These are phyloP conservation scores for Backusella circina DNA, from an alignment of 192 early-diverging fungal species.

Conservation along the genomic window DNA sequence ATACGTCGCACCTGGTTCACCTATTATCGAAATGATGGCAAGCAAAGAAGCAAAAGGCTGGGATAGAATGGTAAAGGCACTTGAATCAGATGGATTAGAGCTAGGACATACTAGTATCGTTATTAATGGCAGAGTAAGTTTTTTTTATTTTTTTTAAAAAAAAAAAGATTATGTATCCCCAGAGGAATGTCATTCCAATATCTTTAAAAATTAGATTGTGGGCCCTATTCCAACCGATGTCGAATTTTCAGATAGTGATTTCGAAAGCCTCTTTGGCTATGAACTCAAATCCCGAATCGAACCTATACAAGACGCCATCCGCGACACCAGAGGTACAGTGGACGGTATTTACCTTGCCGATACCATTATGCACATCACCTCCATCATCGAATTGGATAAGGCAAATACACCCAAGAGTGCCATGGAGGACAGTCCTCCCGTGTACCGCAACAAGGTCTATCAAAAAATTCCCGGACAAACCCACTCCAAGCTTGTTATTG, in stretches of 20 bases:
- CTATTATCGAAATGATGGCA: conserved; percentile 23
- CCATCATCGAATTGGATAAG: neutral
- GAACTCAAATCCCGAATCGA: conserved; percentile 54
- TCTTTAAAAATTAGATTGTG: conserved; percentile 32
- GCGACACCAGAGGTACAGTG: neutral
- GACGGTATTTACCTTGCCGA: neutral
- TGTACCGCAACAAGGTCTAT: conserved; percentile 14
- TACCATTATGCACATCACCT: neutral
- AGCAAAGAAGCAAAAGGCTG: conserved; percentile 12
- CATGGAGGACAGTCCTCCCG: neutral
- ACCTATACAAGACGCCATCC: conserved; percentile 23
- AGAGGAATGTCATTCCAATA: neutral
- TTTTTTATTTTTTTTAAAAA: no score
- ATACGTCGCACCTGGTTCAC: conserved; percentile 18
- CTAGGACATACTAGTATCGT: conserved; percentile 34
- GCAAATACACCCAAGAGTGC: neutral
- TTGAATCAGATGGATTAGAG: conserved; percentile 21
- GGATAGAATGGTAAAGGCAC: neutral
- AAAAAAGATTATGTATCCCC: no score
- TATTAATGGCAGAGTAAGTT: conserved; percentile 59
- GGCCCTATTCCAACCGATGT: conserved; percentile 41
- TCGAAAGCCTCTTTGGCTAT: conserved; percentile 52
- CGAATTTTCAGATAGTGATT: conserved; percentile 51
- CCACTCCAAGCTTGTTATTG: conserved; percentile 10
- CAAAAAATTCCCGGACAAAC: conserved; percentile 3